Conservation (phyloP, 2,329 filamentous ascomycete species). For the Fusarium continuum region DNA sequence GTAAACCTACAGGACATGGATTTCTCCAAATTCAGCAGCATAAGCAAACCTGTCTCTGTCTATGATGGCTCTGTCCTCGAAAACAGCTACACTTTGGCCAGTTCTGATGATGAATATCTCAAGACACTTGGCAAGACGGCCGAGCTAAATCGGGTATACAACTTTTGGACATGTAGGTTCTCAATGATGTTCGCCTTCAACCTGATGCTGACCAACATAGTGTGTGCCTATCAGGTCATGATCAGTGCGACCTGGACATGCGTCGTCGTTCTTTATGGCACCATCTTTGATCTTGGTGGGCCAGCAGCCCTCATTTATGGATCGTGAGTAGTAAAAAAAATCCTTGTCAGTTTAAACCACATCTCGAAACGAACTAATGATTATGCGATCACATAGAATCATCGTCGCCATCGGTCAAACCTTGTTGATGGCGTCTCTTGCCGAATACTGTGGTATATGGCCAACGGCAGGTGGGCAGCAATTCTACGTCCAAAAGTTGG, state of each 20-base stretch:
- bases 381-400: background rate
- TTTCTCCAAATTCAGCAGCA: background rate
- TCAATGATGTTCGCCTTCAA: background rate
- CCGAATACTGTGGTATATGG: conserved; percentile 16
- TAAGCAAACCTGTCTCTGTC: background rate
- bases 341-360: background rate
- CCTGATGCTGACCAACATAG: background rate
- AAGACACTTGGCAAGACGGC: conserved; percentile 8
- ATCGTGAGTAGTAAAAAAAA: background rate
- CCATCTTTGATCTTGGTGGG: conserved; percentile 14
- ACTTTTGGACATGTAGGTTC: conserved; percentile 11
- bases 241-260: conserved; percentile 27
- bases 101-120: conserved; percentile 5
- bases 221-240: conserved; percentile 26
- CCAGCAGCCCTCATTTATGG: conserved; percentile 9
- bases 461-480: conserved; percentile 15
- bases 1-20: background rate
- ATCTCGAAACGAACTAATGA: background rate
- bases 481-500: conserved; percentile 2
- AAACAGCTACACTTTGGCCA: background rate
- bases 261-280: conserved; percentile 14
- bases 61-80: background rate
- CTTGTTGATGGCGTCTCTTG: conserved; percentile 11
- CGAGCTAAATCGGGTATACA: conserved; percentile 16
- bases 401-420: conserved; percentile 20